A percentile compares a stretch with the other conserved stretches of the same genome.
Conservation (phyloP, 768 basidiomycete species). For the Mycena metata region DNA sequence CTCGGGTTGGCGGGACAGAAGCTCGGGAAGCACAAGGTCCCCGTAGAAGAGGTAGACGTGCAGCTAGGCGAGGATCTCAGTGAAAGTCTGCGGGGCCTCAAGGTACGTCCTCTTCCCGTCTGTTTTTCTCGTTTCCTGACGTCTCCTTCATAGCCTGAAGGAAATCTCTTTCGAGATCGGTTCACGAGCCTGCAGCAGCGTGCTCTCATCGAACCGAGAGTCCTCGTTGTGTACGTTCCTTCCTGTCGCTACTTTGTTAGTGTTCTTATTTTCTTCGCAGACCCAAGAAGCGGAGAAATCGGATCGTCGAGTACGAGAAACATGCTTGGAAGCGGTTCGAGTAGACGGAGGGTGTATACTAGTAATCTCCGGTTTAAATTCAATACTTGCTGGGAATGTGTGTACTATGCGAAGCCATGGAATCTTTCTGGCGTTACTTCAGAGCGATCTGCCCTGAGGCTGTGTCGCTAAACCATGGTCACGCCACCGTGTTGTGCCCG, state of each 20-base stretch:
- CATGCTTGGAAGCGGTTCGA: constrained; percentile 86
- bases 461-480: no score
- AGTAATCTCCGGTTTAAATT: no score
- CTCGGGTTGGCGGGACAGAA: constrained; percentile 79
- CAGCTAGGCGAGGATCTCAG: constrained; percentile 92
- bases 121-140: constrained; percentile 10
- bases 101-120: constrained; percentile 62
- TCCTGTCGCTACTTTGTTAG: background rate
- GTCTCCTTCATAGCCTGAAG: constrained; percentile 77
- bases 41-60: constrained; percentile 78
- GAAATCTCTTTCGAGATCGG: constrained; percentile 92
- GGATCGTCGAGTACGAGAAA: constrained; percentile 79
- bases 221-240: constrained; percentile 75
- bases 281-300: constrained; percentile 64
- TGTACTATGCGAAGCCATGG: no score
- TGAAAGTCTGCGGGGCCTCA: constrained; percentile 85
- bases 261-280: constrained; percentile 47
- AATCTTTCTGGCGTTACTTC: no score
- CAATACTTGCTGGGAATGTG: no score
- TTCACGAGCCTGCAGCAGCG: constrained; percentile 91
- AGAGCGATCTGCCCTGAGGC: no score
- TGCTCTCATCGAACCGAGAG: constrained; percentile 88
- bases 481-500: no score
- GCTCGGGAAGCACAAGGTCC: constrained; percentile 85
- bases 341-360: constrained; percentile 33